Evolutionary conservation across 805 yeast genomes (phyloP), one percentile per base, ranked within the genome.

Genomic region (Metschnikowia noctiluminum): DNA sequence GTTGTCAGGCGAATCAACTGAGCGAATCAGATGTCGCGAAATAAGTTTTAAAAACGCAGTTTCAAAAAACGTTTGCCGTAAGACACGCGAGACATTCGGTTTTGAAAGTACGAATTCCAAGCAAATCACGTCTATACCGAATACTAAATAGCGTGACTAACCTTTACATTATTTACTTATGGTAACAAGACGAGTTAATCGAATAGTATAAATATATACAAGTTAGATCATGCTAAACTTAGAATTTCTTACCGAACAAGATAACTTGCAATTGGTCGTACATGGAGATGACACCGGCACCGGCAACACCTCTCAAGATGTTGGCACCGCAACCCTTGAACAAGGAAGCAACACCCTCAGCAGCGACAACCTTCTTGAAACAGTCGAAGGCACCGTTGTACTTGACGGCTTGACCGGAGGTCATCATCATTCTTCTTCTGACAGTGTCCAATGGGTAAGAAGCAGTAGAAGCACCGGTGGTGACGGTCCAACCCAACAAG

Each of bases 361-460:
- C 89, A 63, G 96, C 96, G 65, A 91, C 92, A 73, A 90, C 89
- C 80, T 89, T 78, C 65, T 72, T 78, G 88, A 87, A 85, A 77
- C 94, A 89, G 76, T 91, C 97, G 74, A 88, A 81, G 64, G 97
- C 96, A 80, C 96, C 94, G 71, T 84, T 78, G 82, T 90, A 90
- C 81, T 91, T 90, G 68, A 90, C 96, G 69, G 96, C 96, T 81
- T 89, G 96, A 78, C 97, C 97, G 64, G 97, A 91, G 66, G 97
- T 90, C 97, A 90, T 90, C 97, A 90, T 90, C 97, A 90, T 90
- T 87, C 97, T 89, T 88, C 97, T 89, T 87, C 97, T 91, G 72
- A 90, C 90, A 71, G 97, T 90, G 80, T 90, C 97, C 78, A 91
- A 87, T 84, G 97, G 97, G 87, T 90, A 90, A 73, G 97, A 89